These are phyloP conservation scores for Malus hybrid DNA, from an alignment of 331 rosid species.

Conservation along the genomic window DNA sequence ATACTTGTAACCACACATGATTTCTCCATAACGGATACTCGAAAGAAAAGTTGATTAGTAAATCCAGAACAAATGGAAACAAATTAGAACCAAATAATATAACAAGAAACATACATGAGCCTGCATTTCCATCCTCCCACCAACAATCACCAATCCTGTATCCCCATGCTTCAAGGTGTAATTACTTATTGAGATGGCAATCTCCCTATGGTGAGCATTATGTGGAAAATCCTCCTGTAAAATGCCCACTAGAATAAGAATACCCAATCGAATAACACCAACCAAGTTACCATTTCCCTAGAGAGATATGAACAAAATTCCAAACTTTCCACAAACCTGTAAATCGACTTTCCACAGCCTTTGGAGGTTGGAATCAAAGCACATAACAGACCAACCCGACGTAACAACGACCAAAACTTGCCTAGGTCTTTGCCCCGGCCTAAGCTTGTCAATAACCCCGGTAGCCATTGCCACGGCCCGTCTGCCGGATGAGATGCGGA, in stretches of 20 bases:
- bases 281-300: not conserved
- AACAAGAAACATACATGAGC: constrained; percentile 59
- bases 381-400: constrained; percentile 95
- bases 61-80: not conserved
- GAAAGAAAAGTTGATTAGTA: not conserved
- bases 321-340: constrained; percentile 51
- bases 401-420: constrained; percentile 93
- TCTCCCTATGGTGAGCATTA: constrained; percentile 93
- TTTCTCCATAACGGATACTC: not conserved
- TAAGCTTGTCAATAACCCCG: constrained; percentile 66
- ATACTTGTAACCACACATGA: not conserved
- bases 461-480: constrained; percentile 96
- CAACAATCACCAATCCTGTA: constrained; percentile 85
- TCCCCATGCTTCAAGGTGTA: constrained; percentile 94
- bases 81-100: not conserved
- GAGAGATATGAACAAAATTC: not conserved
- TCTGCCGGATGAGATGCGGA: constrained; percentile 80
- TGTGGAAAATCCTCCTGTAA: constrained; percentile 92
- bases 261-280: not conserved
- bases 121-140: constrained; percentile 98
- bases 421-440: constrained; percentile 57
- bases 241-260: not conserved
- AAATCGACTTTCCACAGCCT: constrained; percentile 89
- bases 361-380: constrained; percentile 91
- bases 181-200: constrained; percentile 76